These are phyloP conservation scores for Suillus tomentosus DNA, from an alignment of 768 basidiomycete species.

Conservation along the genomic window DNA sequence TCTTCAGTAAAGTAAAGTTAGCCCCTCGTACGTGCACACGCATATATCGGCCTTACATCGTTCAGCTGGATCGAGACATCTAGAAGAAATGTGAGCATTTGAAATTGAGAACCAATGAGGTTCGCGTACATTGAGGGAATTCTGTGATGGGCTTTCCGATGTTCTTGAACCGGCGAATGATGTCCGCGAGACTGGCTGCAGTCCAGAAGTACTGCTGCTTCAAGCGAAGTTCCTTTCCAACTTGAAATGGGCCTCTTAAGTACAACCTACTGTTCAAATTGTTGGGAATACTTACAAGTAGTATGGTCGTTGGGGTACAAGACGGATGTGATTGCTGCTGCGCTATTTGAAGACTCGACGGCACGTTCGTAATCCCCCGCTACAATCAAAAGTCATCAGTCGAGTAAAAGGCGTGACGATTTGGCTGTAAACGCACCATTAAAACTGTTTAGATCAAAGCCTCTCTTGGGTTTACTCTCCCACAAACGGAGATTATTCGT, in stretches of 20 bases:
- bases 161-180: conserved; percentile 92
- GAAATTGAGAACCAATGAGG: not conserved
- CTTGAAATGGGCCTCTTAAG: conserved; percentile 35
- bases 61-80: conserved; percentile 95
- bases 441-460: conserved; percentile 94
- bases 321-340: conserved; percentile 92
- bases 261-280: not conserved
- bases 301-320: conserved; percentile 96
- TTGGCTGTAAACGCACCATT: conserved; percentile 57
- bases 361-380: conserved; percentile 93
- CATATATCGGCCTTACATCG: conserved; percentile 52
- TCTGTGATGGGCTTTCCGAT: conserved; percentile 75
- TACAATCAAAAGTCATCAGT: conserved; percentile 26
- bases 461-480: conserved; percentile 86
- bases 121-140: conserved; percentile 76
- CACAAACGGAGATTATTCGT: conserved; percentile 88
- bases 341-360: conserved; percentile 85
- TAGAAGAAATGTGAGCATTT: conserved; percentile 29
- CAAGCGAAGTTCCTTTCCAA: conserved; percentile 85
- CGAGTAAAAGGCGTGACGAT: not conserved
- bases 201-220: conserved; percentile 99
- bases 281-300: conserved; percentile 42
- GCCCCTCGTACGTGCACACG: not conserved
- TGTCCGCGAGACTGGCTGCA: conserved; percentile 84
- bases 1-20: conserved; percentile 44